Evolutionary conservation across 1,139 yeast species (phyloP), one percentile per base, ranked within the genome.

Genomic region (Arxiozyma slooffiae): DNA sequence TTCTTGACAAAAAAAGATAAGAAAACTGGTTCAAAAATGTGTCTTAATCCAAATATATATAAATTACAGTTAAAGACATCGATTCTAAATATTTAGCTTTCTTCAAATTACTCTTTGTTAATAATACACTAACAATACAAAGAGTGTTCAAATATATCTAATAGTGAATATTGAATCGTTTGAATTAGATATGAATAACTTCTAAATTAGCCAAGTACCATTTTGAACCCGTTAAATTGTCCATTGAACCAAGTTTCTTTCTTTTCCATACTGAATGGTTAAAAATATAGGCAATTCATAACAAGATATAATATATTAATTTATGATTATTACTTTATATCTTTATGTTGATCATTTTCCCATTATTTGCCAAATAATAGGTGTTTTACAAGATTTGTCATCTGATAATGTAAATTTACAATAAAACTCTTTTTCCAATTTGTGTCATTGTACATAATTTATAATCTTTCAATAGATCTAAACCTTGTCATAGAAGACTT

Each of bases 241-340:
- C 16, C 17, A 34, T 24, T 8, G 38, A 16, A 26, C 17, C 30
- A 7, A 41, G 14, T 18, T 41, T 41, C 14, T 30, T 16, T 69
- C 53, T 71, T 3, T 63, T 58, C 23, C 66, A 62, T 26, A 9
- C 17, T 26, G 37, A 43, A 45, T 48, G 40, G 20, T 45, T 23
- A 17, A 74, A 57, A 51, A 78, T n/a, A n/a, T 64, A 0, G 90
- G 89, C 41, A 80, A 58, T 8, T 77, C 73, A 44, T 72, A 72
- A 56, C 86, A 78, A 57, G 76, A 79, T 0, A 63, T 77, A 81
- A 64, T 74, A 84, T 3, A 81, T 67, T 24, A 81, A 66, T 49
- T 76, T 76, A n/a, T 81, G 36, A n/a, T 9, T 30, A 3, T 30
- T 30, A n/a, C 14, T 30, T n/a, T 30, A n/a, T n/a, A 30, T 9